A percentile compares a stretch with the other conserved stretches of the same genome.
These are phyloP conservation scores for Ziziphus jujuba DNA, from an alignment of 306 rosid species.

Conservation along the genomic window DNA sequence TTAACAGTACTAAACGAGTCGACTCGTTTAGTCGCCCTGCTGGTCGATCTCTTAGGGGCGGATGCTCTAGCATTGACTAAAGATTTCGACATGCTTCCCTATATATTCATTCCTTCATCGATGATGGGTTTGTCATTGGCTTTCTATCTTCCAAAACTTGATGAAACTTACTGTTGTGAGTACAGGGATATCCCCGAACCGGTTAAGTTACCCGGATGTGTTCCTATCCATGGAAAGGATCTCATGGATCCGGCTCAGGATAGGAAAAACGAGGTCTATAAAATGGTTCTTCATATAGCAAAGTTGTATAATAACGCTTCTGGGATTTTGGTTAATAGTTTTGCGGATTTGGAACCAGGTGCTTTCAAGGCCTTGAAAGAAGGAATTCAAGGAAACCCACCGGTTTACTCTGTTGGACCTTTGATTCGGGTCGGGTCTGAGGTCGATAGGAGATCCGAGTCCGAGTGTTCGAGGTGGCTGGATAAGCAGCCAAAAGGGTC, in stretches of 20 bases:
- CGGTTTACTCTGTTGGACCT: slow-evolving; percentile 23
- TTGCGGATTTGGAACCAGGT: slow-evolving; percentile 20
- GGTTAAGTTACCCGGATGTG: slow-evolving; percentile 23
- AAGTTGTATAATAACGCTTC: not conserved
- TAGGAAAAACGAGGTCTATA: slow-evolving; percentile 17
- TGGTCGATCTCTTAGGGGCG: slow-evolving; percentile 20
- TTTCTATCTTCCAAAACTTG: slow-evolving; percentile 27
- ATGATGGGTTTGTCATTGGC: slow-evolving; percentile 18
- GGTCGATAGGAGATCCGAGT: not conserved
- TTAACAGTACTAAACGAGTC: slow-evolving; percentile 17
- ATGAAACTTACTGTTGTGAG: slow-evolving; percentile 13
- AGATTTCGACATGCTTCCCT: slow-evolving; percentile 8
- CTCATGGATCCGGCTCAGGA: slow-evolving; percentile 6
- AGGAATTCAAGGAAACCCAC: slow-evolving; percentile 6
- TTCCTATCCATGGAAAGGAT: slow-evolving; percentile 18
- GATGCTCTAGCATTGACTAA: slow-evolving; percentile 24
- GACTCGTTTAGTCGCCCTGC: slow-evolving; percentile 18
- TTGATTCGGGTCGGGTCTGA: not conserved
- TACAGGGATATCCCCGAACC: slow-evolving; percentile 24
- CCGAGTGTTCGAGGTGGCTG: slow-evolving; percentile 23
- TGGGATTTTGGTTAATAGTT: slow-evolving; percentile 27
- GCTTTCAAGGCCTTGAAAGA: slow-evolving; percentile 15
- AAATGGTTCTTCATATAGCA: not conserved
- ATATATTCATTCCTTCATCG: slow-evolving; percentile 3
- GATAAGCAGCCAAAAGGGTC: slow-evolving; percentile 25